Evolutionary conservation across 306 rosid genomes (phyloP), one percentile per base, ranked within the genome.

Genomic region (Vicia sativa): DNA sequence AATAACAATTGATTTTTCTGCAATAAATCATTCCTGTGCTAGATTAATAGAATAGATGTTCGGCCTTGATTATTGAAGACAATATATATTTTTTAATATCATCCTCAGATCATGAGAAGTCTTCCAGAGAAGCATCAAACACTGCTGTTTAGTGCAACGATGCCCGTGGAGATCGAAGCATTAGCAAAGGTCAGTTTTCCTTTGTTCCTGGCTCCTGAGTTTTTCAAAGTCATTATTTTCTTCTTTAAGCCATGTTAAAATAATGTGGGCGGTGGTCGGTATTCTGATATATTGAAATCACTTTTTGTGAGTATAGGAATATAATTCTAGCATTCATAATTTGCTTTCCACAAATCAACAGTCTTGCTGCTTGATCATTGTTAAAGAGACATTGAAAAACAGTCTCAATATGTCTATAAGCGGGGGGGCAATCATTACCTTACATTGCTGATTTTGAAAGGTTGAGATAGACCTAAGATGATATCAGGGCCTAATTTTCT

Each of bases 51-150:
- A 57, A 29, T 29, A 29, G 34, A 29, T 48, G 31, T 34, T 16
- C 16, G 29, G 19, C 43, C 34, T 45, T 46, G 62, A 63, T 37
- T 66, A 35, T 55, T 55, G 43, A 77, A 65, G 67, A 69, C 56
- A 66, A 49, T 52, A 71, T 53, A 2, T 45, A 28, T 34, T 63
- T 62, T 69, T 66, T 48, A 42, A 65, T 62, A 56, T 79, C 58
- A 38, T 77, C 65, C 57, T 60, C 75, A 90, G 96, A 87, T 87
- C 56, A 90, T 90, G 96, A 74, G 82, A 68, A 84, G 62, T 78
- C 91, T 90, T 74, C 92, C 96, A 1, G 81, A 79, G 59, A 90
- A 90, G 74, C 96, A 87, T 79, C 96, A 90, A 73, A 90, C 96
- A 44, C 78, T 90, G 71, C 73, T 90, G 72, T 87, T 90, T 71